phyloP scores from a whole-genome alignment of 352 stramenopile genomes.

The Phytophthora crassamura region DNA sequence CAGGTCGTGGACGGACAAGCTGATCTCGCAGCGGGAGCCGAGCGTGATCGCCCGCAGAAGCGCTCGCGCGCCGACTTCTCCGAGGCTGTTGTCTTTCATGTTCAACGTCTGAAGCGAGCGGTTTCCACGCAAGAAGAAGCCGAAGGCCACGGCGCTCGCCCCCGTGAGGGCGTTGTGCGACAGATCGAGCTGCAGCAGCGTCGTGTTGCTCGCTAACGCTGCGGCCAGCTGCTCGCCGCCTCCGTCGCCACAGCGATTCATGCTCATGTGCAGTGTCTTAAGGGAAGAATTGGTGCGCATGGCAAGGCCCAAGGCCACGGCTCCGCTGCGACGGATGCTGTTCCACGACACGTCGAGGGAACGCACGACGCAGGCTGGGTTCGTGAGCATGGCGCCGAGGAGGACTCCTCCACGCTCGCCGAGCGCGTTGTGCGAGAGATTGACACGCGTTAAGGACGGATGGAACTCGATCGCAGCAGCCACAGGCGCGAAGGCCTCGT shows the following conservation, averaged over 20 bases:
- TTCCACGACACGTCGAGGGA: slow-evolving; percentile 79
- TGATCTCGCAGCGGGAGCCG: slow-evolving; percentile 62
- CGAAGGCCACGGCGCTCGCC: slow-evolving; percentile 59
- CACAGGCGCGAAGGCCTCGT: slow-evolving; percentile 53
- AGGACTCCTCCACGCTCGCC: slow-evolving; percentile 54
- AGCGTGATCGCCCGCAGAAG: slow-evolving; percentile 56
- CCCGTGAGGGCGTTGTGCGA: slow-evolving; percentile 68
- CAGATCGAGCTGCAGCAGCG: slow-evolving; percentile 57
- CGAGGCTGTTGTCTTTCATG: slow-evolving; percentile 69
- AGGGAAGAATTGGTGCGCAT: slow-evolving; percentile 62
- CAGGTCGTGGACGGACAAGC: slow-evolving; percentile 60
- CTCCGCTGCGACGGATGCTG: slow-evolving; percentile 60
- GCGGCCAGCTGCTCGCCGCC: slow-evolving; percentile 66
- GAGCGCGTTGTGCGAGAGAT: slow-evolving; percentile 75
- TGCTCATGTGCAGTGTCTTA: slow-evolving; percentile 55
- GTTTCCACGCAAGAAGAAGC: slow-evolving; percentile 64
- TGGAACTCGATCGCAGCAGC: slow-evolving; percentile 64
- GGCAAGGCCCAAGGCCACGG: slow-evolving; percentile 59
- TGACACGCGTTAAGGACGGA: slow-evolving; percentile 53
- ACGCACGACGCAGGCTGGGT: slow-evolving; percentile 52
- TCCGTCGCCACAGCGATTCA: slow-evolving; percentile 76
- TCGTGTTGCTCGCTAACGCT: slow-evolving; percentile 56
- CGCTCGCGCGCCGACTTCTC: slow-evolving; percentile 59
- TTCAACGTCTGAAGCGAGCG: slow-evolving; percentile 42
- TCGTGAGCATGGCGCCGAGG: slow-evolving; percentile 68